Evolutionary conservation across 2,329 filamentous ascomycete species (phyloP), one percentile per base, ranked within the genome.

Genomic region (Zymoseptoria brevis): DNA sequence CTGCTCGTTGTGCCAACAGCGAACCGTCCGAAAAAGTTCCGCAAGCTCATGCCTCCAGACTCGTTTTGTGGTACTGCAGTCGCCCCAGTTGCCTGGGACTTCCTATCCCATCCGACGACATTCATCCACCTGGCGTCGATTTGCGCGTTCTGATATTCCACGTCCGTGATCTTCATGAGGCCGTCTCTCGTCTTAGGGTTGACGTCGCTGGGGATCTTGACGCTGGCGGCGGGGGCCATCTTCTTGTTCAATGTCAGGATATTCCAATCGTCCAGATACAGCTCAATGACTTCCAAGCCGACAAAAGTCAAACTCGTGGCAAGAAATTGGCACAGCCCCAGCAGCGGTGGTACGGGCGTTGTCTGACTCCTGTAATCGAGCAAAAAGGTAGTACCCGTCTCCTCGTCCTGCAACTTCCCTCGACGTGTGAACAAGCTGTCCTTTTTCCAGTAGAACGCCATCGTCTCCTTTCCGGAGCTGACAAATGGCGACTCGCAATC

Each of bases 381-480:
- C 53, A 96, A 86, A 71, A 99, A 99, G n/a, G 87, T 88, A 1
- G 95, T 99, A 67, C 93, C 84, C 30, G 79, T 79, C 57, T 81
- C 87, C 16, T 80, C 76, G 22, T 83, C 83, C 52, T 84, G 79
- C 7, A 96, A 76, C 65, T 86, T 85, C 21, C 94, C 81, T 66
- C 90, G 89, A 68, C 92, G 88, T 22, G 95, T 99, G 73, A 96
- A 97, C 1, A 99, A 81, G 4, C 90, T 90, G 73, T 97, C 97
- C n/a, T 89, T 92, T 74, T 96, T 97, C 95, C 94, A 99, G 77
- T 96, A 99, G 71, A 99, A 99, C 0, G 93, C 93, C 90, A 99
- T 96, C 45, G 91, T 92, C 75, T 96, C 87, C 62, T 82, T 84
- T 0, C 94, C 94, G 0, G 93, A 97, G 66, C 90, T 94, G 64